Evolutionary conservation across 129 eudicot genomes (phyloP), one percentile per base, ranked within the genome.

Genomic region (Arctium minus): DNA sequence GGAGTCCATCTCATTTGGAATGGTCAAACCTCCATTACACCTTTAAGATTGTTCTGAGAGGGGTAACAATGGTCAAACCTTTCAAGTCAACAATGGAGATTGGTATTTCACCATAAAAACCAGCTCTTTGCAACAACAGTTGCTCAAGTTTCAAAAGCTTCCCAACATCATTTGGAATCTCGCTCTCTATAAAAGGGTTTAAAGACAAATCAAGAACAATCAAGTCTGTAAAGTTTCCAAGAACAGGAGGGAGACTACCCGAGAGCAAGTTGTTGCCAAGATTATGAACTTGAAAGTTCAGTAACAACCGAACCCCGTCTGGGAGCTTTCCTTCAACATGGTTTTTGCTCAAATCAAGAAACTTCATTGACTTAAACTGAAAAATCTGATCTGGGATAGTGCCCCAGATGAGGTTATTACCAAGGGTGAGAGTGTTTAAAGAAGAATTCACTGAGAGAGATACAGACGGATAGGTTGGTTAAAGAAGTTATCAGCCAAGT

Each of bases 321-420:
- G 98, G 98, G 78, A 94, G 92, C 71, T 84, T 88, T 7, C 98
- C 98, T 74, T 91, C 97, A 86, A 94, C 80, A 30, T 94, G 97
- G n/a, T 94, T 94, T 31, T 82, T 88, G 80, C 98, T 89, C 1
- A 94, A 88, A 87, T 94, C 98, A 85, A 94, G 97, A 85, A 89
- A 76, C 81, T 64, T 79, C 44, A 94, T 70, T 5, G 93, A 87
- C 72, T 77, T 85, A 87, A 94, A 94, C 87, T 82, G 83, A 29
- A 93, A 91, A 82, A 92, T 91, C 85, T 94, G 96, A 36, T 92
- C 96, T 77, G 96, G 94, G 65, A 94, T 89, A 6, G 98, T 92
- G 8, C 98, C 98, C 97, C 98, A 92, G 36, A 94, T 89, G 81
- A 92, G 94, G 73, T 94, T 94, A 44, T 84, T 89, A 79, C 97